Conservation (phyloP, 208 protist genomes). For the Phytomonas sp. region DNA sequence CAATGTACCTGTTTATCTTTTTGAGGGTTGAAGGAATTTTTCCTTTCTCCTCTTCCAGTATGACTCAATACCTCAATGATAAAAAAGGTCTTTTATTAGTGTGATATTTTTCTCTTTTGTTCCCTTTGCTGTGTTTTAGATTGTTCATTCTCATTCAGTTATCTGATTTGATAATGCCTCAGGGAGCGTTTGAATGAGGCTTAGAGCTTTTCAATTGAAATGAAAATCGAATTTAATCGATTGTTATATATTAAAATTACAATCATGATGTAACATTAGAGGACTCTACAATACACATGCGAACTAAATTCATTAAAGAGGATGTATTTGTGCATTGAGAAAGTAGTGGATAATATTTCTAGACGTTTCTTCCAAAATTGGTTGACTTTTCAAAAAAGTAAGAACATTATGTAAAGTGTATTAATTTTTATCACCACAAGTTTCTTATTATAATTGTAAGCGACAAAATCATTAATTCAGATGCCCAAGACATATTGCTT, state of each 20-base stretch:
- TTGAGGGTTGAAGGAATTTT: neutral
- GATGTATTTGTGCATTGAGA: slow-evolving; percentile 7
- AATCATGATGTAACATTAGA: neutral
- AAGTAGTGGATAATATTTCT: neutral
- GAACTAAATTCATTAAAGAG: slow-evolving; percentile 9
- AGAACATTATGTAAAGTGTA: neutral
- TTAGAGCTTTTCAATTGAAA: neutral
- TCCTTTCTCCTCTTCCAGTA: neutral
- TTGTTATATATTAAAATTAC: neutral
- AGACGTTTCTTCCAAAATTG: neutral
- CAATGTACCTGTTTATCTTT: neutral
- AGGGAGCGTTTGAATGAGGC: neutral
- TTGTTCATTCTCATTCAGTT: neutral
- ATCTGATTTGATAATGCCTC: neutral
- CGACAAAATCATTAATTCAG: neutral
- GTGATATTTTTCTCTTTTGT: slow-evolving; percentile 4
- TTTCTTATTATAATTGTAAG: neutral
- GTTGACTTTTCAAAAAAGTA: neutral
- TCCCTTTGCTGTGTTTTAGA: neutral
- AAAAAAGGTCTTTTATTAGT: slow-evolving; percentile 8
- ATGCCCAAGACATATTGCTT: neutral
- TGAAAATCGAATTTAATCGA: neutral
- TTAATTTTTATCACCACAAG: neutral
- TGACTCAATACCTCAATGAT: slow-evolving; percentile 8
- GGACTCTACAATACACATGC: slow-evolving; percentile 1